A percentile compares a stretch with the other conserved stretches of the same genome.
Evolutionary conservation across 495 filamentous ascomycete species (phyloP).

Genomic region (Evernia prunastri): DNA sequence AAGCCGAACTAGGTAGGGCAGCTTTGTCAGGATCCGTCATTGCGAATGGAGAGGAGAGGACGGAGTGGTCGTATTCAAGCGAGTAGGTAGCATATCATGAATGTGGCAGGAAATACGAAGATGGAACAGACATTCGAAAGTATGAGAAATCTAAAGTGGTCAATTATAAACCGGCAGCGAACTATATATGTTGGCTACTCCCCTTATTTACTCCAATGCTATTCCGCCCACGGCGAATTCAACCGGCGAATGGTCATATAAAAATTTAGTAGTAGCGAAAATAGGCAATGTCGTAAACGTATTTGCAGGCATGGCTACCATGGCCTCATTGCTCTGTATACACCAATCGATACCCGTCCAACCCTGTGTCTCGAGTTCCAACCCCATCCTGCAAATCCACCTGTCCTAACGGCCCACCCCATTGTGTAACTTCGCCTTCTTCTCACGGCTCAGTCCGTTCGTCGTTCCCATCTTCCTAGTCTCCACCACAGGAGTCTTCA

Average conservation of each 20-base stretch:
- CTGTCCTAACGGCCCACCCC: not conserved
- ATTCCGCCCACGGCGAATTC: not conserved
- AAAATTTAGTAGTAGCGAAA: not conserved
- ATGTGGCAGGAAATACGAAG: not conserved
- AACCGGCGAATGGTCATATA: not conserved
- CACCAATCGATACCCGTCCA: not conserved
- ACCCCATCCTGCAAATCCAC: not conserved
- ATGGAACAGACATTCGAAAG: too few species aligned
- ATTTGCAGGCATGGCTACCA: not conserved
- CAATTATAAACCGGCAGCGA: not conserved
- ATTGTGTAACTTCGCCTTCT: not conserved
- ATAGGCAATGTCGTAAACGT: not conserved
- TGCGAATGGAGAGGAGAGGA: not conserved
- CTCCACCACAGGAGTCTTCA: constrained; percentile 67
- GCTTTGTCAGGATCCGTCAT: not conserved
- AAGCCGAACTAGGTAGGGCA: not conserved
- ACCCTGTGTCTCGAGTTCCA: not conserved
- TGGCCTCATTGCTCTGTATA: not conserved
- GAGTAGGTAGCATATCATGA: not conserved
- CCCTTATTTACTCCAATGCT: not conserved
- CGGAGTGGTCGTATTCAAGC: too few species aligned
- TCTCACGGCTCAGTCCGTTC: not conserved
- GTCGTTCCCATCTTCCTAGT: constrained; percentile 40
- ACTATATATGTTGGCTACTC: not conserved
- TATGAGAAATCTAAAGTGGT: too few species aligned